phyloP scores from a whole-genome alignment of 2,329 filamentous ascomycete species.

The Neofusicoccum sp. region DNA sequence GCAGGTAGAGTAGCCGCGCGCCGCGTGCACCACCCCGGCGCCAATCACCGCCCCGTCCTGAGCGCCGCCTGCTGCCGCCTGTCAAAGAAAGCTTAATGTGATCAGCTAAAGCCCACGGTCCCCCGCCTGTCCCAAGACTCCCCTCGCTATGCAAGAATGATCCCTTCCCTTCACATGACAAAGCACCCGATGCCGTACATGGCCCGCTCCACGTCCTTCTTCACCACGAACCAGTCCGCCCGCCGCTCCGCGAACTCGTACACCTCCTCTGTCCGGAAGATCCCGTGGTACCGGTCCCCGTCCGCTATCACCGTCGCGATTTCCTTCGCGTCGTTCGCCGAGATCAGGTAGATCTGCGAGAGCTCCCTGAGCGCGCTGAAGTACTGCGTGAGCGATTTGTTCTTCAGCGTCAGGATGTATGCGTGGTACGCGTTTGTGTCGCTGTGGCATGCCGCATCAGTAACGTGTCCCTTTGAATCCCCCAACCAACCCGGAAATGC shows the following conservation, averaged over 20 bases:
- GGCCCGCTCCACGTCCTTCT: conserved; percentile 83
- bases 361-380: conserved; percentile 90
- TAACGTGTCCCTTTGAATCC: no score
- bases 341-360: conserved; percentile 92
- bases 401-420: conserved; percentile 78
- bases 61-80: background rate
- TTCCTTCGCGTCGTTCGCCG: conserved; percentile 82
- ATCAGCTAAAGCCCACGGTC: background rate
- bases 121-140: background rate
- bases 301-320: conserved; percentile 95
- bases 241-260: conserved; percentile 94
- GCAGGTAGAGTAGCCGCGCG: background rate
- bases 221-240: conserved; percentile 93
- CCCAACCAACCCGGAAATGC: no score
- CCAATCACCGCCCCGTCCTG: background rate
- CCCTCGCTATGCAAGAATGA: conserved; percentile 9
- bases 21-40: background rate
- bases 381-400: conserved; percentile 81
- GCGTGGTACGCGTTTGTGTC: conserved; percentile 94
- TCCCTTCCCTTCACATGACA: conserved; percentile 64
- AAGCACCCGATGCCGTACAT: conserved; percentile 94
- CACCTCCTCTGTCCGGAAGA: conserved; percentile 94
- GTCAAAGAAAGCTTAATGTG: conserved; percentile 1
- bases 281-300: conserved; percentile 80
- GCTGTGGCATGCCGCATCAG: conserved; percentile 45